Conservation (phyloP, 1,284 basidiomycete genomes). For the Apiotrichum gamsii region DNA sequence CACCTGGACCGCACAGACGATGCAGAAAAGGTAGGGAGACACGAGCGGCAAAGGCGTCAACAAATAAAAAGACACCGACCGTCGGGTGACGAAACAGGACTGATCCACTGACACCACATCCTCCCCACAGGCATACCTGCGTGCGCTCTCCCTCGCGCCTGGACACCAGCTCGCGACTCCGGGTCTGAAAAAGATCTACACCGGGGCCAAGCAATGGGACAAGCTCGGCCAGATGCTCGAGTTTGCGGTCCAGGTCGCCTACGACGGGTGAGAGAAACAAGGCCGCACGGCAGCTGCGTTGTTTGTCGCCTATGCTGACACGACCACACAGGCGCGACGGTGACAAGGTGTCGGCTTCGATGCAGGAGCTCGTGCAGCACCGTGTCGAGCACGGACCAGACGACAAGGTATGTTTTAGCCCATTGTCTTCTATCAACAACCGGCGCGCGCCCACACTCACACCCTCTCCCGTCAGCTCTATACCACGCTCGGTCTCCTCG, state of each 20-base stretch:
- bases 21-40: conserved; percentile 72
- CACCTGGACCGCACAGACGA: conserved; percentile 64
- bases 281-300: too few relatives aligned
- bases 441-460: background rate
- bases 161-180: conserved; percentile 62
- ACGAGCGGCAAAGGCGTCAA: too few relatives aligned
- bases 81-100: background rate
- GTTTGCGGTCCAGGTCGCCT: conserved; percentile 54
- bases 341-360: conserved; percentile 66
- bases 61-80: too few relatives aligned
- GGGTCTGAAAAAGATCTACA: conserved; percentile 71
- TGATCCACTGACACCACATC: too few relatives aligned
- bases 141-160: conserved; percentile 61
- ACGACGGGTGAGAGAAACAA: conserved; percentile 51
- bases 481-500: conserved; percentile 60
- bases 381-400: conserved; percentile 58
- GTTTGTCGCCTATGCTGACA: conserved; percentile 1
- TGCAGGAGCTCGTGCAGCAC: conserved; percentile 69
- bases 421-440: background rate
- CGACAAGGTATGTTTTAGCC: conserved; percentile 52
- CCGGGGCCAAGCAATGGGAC: conserved; percentile 58
- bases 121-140: conserved; percentile 59
- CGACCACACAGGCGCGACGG: conserved; percentile 59
- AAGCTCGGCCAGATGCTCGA: conserved; percentile 56
- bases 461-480: too few relatives aligned